Percentiles rank a stretch among this genome's conserved stretches.
Evolutionary conservation across 2,329 filamentous ascomycete genomes (phyloP).

Genomic region (Colletotrichum gigasporum): DNA sequence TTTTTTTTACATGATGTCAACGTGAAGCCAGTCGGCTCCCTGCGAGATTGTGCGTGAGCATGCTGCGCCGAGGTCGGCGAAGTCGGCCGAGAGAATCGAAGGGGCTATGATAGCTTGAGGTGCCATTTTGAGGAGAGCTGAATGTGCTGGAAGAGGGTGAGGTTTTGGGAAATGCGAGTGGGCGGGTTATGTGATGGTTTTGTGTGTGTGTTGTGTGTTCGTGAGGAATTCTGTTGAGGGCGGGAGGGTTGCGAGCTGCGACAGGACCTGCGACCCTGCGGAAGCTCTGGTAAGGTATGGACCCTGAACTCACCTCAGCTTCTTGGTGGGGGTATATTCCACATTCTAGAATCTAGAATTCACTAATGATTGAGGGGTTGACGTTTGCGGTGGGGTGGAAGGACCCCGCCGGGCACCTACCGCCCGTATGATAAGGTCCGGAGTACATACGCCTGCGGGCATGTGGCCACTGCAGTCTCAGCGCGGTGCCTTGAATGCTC

Average conservation of each 20-base stretch:
- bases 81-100: constrained; percentile 98
- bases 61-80: constrained; percentile 85
- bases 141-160: background rate
- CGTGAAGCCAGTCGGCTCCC: constrained; percentile 92
- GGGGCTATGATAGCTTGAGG: constrained; percentile 95
- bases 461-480: constrained; percentile 6
- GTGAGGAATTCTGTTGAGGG: constrained; percentile 20
- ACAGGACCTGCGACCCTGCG: constrained; percentile 29
- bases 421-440: constrained; percentile 29
- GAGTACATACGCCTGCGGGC: constrained; percentile 15
- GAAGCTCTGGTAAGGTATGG: constrained; percentile 33
- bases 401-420: constrained; percentile 18
- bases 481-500: background rate
- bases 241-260: constrained; percentile 17
- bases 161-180: background rate
- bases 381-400: constrained; percentile 10
- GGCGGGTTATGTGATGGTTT: background rate
- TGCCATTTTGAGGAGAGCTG: constrained; percentile 72
- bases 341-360: constrained; percentile 32
- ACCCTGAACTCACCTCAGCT: constrained; percentile 32
- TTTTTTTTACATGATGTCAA: constrained; percentile 91
- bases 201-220: constrained; percentile 11
- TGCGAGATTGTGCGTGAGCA: constrained; percentile 87
- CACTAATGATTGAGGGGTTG: constrained; percentile 29
- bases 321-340: constrained; percentile 21